Conservation (phyloP, 1,284 basidiomycete genomes). For the Rugiboletus extremiorientalis region DNA sequence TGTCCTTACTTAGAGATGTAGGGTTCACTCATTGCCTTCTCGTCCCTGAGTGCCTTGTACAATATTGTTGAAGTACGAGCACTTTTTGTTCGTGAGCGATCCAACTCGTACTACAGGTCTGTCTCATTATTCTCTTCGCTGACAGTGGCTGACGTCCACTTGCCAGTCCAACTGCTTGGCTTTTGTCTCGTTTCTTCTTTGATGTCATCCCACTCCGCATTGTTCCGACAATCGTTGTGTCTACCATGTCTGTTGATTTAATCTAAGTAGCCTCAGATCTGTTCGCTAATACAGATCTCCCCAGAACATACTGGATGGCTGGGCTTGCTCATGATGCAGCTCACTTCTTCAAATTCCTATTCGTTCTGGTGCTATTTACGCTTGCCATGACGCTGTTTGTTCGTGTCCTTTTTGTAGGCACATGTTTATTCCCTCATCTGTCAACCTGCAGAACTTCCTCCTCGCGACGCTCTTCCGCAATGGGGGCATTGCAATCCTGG, state of each 20-base stretch:
- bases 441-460: conserved; percentile 75
- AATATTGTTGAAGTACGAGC: conserved; percentile 80
- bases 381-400: conserved; percentile 84
- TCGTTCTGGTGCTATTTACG: conserved; percentile 75
- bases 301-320: conserved; percentile 89
- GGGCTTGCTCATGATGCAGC: conserved; percentile 70
- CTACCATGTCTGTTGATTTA: conserved; percentile 60
- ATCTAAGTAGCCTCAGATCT: not conserved
- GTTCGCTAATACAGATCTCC: conserved; percentile 19
- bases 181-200: conserved; percentile 80
- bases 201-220: conserved; percentile 84
- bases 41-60: conserved; percentile 82
- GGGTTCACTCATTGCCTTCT: conserved; percentile 87
- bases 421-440: not conserved
- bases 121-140: conserved; percentile 8
- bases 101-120: conserved; percentile 76
- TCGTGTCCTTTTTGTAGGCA: conserved; percentile 33
- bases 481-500: conserved; percentile 84
- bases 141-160: conserved; percentile 10
- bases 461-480: conserved; percentile 79
- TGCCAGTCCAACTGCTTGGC: conserved; percentile 78
- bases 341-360: conserved; percentile 81
- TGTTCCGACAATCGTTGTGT: conserved; percentile 80
- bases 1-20: conserved; percentile 28
- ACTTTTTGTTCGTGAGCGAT: conserved; percentile 85